A percentile compares a stretch with the other conserved stretches of the same genome.
These are phyloP conservation scores for Coelomomyces lativittatus DNA, from an alignment of 371 early-diverging fungal genomes.

Conservation along the genomic window DNA sequence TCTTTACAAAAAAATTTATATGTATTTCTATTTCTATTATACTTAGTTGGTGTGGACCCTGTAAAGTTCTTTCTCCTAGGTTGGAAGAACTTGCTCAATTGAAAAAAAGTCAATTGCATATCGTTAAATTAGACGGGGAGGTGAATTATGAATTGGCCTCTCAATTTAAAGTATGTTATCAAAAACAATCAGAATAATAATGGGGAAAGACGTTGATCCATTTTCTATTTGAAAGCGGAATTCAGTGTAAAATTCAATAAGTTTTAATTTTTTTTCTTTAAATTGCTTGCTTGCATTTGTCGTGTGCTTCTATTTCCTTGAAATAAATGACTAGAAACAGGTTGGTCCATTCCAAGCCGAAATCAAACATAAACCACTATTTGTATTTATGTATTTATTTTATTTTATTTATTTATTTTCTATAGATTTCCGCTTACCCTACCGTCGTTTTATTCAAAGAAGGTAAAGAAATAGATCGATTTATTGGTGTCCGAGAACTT, in stretches of 20 bases:
- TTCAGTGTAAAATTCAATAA: too few relatives aligned
- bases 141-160: neutral
- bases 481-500: neutral
- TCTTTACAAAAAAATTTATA: neutral
- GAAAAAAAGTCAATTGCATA: neutral
- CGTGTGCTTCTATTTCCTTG: too few relatives aligned
- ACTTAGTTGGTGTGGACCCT: conserved; percentile 2
- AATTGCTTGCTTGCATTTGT: too few relatives aligned
- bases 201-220: too few relatives aligned
- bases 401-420: neutral
- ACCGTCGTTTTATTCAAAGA: conserved; percentile 2
- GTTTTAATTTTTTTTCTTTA: too few relatives aligned
- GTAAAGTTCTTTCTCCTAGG: neutral
- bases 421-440: neutral
- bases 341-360: too few relatives aligned
- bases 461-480: conserved; percentile 1
- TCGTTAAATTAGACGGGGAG: conserved; percentile 1
- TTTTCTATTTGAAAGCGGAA: too few relatives aligned
- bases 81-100: neutral
- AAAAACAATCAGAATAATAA: too few relatives aligned
- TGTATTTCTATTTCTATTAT: neutral
- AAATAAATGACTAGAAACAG: too few relatives aligned
- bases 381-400: neutral
- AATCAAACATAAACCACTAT: neutral
- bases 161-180: too few relatives aligned